Conservation (phyloP, 2,329 filamentous ascomycete species). For the Trichoderma sp. region DNA sequence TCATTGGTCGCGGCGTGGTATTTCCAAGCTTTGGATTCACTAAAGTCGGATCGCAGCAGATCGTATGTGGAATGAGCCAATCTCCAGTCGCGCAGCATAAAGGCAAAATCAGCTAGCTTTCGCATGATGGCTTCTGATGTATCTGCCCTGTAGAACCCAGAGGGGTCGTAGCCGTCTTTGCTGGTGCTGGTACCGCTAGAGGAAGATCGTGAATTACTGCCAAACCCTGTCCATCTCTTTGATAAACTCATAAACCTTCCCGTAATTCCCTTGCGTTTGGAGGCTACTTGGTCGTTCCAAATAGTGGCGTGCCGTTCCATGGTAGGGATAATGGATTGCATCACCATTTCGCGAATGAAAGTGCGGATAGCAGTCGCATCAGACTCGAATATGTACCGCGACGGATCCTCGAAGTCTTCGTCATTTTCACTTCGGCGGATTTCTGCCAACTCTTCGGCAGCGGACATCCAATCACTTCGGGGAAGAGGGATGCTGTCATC, state of each 20-base stretch:
- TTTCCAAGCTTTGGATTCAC: constrained; percentile 94
- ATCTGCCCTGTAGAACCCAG: constrained; percentile 82
- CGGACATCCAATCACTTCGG: constrained; percentile 84
- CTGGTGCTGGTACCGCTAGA: constrained; percentile 52
- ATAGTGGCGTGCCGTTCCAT: constrained; percentile 91
- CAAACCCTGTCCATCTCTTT: constrained; percentile 85
- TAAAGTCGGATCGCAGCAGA: constrained; percentile 82
- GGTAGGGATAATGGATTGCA: constrained; percentile 88
- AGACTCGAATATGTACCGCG: constrained; percentile 84
- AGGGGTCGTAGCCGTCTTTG: constrained; percentile 73
- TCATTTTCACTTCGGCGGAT: constrained; percentile 68
- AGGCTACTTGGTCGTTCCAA: constrained; percentile 98
- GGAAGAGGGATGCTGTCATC: constrained; percentile 86
- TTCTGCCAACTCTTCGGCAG: constrained; percentile 77
- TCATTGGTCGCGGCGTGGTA: constrained; percentile 93
- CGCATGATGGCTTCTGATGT: constrained; percentile 87
- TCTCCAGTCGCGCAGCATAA: constrained; percentile 97
- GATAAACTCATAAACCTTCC: constrained; percentile 95
- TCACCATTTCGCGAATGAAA: constrained; percentile 92
- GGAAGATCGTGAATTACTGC: constrained; percentile 63
- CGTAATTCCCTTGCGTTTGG: constrained; percentile 80
- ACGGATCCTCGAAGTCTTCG: constrained; percentile 69
- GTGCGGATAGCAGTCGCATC: constrained; percentile 85
- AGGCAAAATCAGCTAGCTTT: constrained; percentile 90
- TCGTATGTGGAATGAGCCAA: constrained; percentile 91